Percentiles rank a stretch among this genome's conserved stretches.
Conservation (phyloP, 2,329 filamentous ascomycete species). For the Arthrobotrys sinensis region DNA sequence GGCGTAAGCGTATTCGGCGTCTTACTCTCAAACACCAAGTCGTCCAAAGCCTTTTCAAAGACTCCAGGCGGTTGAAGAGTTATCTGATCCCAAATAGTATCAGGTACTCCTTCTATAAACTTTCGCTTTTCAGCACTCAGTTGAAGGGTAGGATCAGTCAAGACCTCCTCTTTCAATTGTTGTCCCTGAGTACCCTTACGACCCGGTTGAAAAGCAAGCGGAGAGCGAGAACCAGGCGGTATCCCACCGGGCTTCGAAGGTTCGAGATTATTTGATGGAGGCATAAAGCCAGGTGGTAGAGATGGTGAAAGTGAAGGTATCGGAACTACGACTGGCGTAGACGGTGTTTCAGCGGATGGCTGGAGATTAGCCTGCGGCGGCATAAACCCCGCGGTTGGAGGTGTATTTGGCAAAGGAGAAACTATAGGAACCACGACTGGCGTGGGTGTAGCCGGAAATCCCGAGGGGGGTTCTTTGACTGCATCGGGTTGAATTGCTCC, state of each 20-base stretch:
- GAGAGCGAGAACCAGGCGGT: background rate
- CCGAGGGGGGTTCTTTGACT: background rate
- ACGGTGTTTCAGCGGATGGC: too few species aligned
- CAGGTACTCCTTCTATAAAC: conserved; percentile 29
- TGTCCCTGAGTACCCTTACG: conserved; percentile 13
- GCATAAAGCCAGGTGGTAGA: background rate
- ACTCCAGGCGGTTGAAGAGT: conserved; percentile 9
- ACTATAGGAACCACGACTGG: conserved; percentile 2
- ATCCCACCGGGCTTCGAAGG: conserved; percentile 15
- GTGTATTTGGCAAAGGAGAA: background rate
- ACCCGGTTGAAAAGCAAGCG: background rate
- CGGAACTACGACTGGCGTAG: background rate
- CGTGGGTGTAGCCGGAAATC: background rate
- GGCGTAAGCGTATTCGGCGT: conserved; percentile 4
- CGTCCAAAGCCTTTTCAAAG: conserved; percentile 25
- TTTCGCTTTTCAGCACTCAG: conserved; percentile 7
- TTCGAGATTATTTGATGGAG: background rate
- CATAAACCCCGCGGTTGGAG: background rate
- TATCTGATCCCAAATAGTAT: conserved; percentile 44
- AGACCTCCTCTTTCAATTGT: conserved; percentile 28
- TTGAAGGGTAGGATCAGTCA: conserved; percentile 19
- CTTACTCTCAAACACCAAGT: conserved; percentile 24
- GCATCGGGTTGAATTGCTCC: background rate
- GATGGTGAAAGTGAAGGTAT: background rate
- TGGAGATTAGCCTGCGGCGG: too few species aligned